Evolutionary conservation across 2,329 filamentous ascomycete genomes (phyloP).

Genomic region (Talaromyces rugulosus): DNA sequence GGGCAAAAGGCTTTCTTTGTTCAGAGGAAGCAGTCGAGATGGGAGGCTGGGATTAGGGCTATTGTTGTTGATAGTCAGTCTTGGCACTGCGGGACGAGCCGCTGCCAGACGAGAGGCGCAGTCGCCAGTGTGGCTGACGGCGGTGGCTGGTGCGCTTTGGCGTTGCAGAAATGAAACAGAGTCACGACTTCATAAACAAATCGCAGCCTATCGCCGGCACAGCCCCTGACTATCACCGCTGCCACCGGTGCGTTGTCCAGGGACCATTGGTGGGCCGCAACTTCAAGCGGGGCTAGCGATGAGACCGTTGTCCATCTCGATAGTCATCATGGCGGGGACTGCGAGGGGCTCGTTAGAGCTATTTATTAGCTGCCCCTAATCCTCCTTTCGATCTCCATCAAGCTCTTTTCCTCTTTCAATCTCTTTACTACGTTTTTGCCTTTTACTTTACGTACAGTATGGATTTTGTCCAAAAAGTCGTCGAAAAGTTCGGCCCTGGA

Average conservation of each 20-base stretch:
- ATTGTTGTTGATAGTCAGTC: background rate
- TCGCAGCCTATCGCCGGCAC: background rate
- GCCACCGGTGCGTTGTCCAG: background rate
- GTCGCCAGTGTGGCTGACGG: background rate
- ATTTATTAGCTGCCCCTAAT: background rate
- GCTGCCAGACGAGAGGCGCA: background rate
- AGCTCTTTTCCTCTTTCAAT: background rate
- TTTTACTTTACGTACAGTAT: constrained; percentile 11
- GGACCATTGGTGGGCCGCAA: background rate
- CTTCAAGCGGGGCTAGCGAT: background rate
- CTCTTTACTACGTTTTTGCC: background rate
- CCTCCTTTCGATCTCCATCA: background rate
- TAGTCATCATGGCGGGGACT: background rate
- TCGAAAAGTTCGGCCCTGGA: constrained; percentile 18
- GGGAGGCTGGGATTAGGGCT: no score
- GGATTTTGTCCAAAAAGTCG: constrained; percentile 27
- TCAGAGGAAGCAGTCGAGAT: no score
- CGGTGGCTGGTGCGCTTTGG: background rate
- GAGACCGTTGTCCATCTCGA: background rate
- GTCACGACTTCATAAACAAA: background rate
- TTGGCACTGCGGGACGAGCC: background rate
- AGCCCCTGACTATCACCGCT: background rate
- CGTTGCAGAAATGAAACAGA: background rate
- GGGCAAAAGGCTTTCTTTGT: no score
- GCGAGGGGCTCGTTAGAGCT: background rate